Base-by-base conservation (phyloP, 73 alveolate species). In the Paramecium sonneborni region DNA sequence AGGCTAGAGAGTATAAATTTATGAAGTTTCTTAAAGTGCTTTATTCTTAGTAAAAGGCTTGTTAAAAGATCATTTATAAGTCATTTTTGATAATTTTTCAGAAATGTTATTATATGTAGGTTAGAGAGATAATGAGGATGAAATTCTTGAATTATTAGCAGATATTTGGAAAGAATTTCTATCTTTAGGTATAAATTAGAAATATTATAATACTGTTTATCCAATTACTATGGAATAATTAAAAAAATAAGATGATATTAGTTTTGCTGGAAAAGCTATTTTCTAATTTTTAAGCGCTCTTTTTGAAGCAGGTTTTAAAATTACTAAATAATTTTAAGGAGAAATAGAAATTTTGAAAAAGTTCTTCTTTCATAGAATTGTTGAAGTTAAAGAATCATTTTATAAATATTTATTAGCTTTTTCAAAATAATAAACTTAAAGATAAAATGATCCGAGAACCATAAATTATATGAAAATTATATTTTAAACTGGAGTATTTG, bases 11-110 rank as follows among this genome's bases (percentile, higher is more conserved):
- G 39, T 34, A 0, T 39, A 44, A 46, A 41, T 79, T 10, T 79
- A 79, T 46, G 90, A 79, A 44, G 90, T 79, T 20, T 79, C 90
- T 37, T 79, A 79, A 23, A 79, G 90, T 79, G 90, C 90, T 39
- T 44, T 79, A 41, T 79, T 79, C 15, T 79, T 79, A 44, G 55
- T 79, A 1, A 38, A 79, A 20, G 90, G 90, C 0, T 79, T 79
- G 41, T 79, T 79, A 34, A 41, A 44, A 20, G 70, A 76, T 28
- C 35, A 41, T 21, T 76, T 41, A n/a, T 23, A 79, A 23, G 44
- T 79, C 14, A 34, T 79, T 9, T 79, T 43, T 43, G 39, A 79
- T 21, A 46, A 41, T 24, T 79, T 79, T 12, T 23, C 62, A 24
- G 69, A 79, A 79, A 23, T 79, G 41, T 28, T 79, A 12, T 23